These are phyloP conservation scores for Helianthus tuberosus DNA, from an alignment of 129 eudicot species.

Conservation along the genomic window DNA sequence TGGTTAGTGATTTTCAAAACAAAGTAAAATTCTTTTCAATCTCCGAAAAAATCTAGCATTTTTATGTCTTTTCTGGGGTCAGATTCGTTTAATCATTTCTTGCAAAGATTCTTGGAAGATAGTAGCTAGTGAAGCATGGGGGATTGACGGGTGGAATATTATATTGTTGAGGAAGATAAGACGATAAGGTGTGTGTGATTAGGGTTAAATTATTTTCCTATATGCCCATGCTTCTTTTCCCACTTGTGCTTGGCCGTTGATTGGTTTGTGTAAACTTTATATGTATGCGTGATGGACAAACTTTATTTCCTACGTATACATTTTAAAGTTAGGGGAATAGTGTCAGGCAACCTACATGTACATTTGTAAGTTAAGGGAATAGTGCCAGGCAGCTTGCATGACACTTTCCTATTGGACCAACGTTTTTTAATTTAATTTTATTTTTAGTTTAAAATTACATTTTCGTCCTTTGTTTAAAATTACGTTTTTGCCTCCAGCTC, in stretches of 20 bases:
- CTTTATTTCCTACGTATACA: too few relatives aligned
- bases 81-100: slow-evolving; percentile 11
- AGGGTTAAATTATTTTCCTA: slow-evolving; percentile 27
- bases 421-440: too few relatives aligned
- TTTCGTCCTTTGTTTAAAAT: too few relatives aligned
- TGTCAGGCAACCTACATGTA: too few relatives aligned
- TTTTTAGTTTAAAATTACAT: too few relatives aligned
- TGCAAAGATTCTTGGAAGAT: slow-evolving; percentile 17
- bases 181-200: slow-evolving; percentile 27
- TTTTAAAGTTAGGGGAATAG: too few relatives aligned
- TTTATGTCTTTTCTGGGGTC: slow-evolving; percentile 5
- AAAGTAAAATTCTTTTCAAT: neutral
- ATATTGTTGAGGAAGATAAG: slow-evolving; percentile 21
- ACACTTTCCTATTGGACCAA: too few relatives aligned
- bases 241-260: slow-evolving; percentile 5
- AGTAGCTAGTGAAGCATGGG: slow-evolving; percentile 24
- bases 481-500: too few relatives aligned
- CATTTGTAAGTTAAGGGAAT: too few relatives aligned
- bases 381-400: too few relatives aligned
- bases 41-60: neutral
- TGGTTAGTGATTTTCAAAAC: neutral
- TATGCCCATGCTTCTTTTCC: slow-evolving; percentile 18
- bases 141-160: slow-evolving; percentile 24
- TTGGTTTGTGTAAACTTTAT: slow-evolving; percentile 14
- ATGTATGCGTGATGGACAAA: slow-evolving; percentile 9